Evolutionary conservation across 768 basidiomycete species (phyloP).

Genomic region (Russula virescens): DNA sequence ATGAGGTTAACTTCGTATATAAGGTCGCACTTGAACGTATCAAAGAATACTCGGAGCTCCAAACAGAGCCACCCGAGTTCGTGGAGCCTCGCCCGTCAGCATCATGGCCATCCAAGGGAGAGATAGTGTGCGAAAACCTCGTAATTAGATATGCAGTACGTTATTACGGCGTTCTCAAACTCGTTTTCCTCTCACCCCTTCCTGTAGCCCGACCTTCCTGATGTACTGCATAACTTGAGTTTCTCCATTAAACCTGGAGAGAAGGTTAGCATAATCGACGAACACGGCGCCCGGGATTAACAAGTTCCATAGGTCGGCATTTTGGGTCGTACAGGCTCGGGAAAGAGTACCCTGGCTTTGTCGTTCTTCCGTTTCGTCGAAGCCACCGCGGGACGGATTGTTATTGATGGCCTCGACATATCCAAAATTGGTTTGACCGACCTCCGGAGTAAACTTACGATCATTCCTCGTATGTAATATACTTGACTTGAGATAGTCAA

Average conservation of each 20-base stretch:
- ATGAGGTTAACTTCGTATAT: neutral
- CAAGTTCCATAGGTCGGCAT: slow-evolving; percentile 50
- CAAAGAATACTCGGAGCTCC: slow-evolving; percentile 83
- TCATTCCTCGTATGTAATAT: slow-evolving; percentile 57
- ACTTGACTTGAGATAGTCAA: neutral
- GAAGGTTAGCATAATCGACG: slow-evolving; percentile 48
- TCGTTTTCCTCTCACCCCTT: slow-evolving; percentile 6
- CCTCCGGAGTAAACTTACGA: slow-evolving; percentile 68
- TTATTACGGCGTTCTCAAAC: slow-evolving; percentile 17
- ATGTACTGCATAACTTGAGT: slow-evolving; percentile 74
- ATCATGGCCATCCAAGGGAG: slow-evolving; percentile 71
- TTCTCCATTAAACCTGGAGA: slow-evolving; percentile 71
- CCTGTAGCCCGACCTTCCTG: slow-evolving; percentile 72
- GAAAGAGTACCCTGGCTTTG: slow-evolving; percentile 77
- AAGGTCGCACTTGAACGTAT: slow-evolving; percentile 84
- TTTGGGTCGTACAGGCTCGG: slow-evolving; percentile 58
- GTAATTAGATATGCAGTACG: slow-evolving; percentile 74
- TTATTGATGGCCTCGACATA: slow-evolving; percentile 77
- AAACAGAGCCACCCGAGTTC: slow-evolving; percentile 75
- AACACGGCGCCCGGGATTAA: neutral
- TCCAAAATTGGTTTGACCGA: slow-evolving; percentile 76
- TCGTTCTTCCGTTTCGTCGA: slow-evolving; percentile 92
- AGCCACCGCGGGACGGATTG: slow-evolving; percentile 65
- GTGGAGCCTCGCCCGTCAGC: slow-evolving; percentile 77
- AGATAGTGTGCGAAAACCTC: slow-evolving; percentile 66